Conservation (phyloP, 495 filamentous ascomycete genomes). For the Tuber microsphaerosporum region DNA sequence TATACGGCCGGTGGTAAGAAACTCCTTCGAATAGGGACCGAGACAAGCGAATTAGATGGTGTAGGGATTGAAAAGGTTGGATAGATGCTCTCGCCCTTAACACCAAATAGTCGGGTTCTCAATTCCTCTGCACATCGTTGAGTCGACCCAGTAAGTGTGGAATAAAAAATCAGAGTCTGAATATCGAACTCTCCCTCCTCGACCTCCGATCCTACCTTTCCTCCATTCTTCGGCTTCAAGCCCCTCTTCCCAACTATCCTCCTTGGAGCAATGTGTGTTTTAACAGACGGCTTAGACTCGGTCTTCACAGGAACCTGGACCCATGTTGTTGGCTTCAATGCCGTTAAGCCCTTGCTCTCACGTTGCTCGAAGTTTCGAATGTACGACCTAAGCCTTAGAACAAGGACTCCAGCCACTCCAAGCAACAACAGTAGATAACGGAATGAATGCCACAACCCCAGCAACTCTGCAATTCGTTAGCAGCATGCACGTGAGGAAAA, state of each 20-base stretch:
- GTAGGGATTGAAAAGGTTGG: conserved; percentile 33
- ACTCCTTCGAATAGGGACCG: conserved; percentile 32
- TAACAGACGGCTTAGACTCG: background rate
- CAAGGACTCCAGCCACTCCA: conserved; percentile 45
- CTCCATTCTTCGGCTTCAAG: conserved; percentile 1
- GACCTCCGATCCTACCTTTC: conserved; percentile 15
- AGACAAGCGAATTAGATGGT: conserved; percentile 42
- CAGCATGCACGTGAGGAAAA: background rate
- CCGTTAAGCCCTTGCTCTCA: conserved; percentile 28
- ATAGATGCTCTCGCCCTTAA: conserved; percentile 27
- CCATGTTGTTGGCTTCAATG: conserved; percentile 24
- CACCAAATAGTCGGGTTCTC: conserved; percentile 37
- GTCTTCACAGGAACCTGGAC: background rate
- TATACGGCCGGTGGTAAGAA: conserved; percentile 59
- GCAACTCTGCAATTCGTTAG: conserved; percentile 43
- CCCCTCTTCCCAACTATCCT: conserved; percentile 30
- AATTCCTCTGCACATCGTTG: conserved; percentile 58
- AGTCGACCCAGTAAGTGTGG: conserved; percentile 73
- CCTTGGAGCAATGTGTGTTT: conserved; percentile 29
- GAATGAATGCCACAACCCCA: conserved; percentile 53
- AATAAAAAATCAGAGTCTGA: conserved; percentile 78
- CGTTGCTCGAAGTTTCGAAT: conserved; percentile 20
- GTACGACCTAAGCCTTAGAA: conserved; percentile 38
- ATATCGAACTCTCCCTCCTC: conserved; percentile 47
- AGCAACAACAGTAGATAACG: conserved; percentile 50